Evolutionary conservation across 257 asterid genomes (phyloP), one percentile per base, ranked within the genome.

Genomic region (Pogostemon cablin): DNA sequence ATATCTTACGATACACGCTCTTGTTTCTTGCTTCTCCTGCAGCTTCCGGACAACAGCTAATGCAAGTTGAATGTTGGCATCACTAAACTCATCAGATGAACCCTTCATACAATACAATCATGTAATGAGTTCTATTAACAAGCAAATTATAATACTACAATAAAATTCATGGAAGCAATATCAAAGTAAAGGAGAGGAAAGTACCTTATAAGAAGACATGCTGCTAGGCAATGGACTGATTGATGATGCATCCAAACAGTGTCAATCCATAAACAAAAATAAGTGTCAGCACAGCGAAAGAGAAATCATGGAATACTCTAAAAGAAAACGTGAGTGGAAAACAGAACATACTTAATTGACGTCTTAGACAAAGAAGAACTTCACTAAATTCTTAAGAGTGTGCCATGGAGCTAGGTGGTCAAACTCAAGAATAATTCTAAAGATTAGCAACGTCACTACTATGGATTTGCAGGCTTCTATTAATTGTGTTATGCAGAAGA

Each of bases 61-160:
- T 10, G 77, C 92, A 74, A 93, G 96, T 81, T 93, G 98, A 77
- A 93, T 88, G 83, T 93, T 93, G 84, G 99, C 99, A 81, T 91
- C 99, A 65, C 90, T 89, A 78, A 78, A 93, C 25, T 89, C 98
- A 72, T 93, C 99, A 12, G 98, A 93, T 17, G 98, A 93, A 53
- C 99, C 99, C 99, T 93, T 76, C 86, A 81, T 72, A 78, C 46
- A 46, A 56, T 58, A 61, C 77, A 52, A 74, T 66, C 44, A 57
- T 9, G 40, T 20, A 69, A 68, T 60, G 67, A 66, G 34, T 67
- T 47, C n/a, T 46, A 68, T 17, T 50, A 35, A 43, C 62, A 58
- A 75, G 9, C 44, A 72, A 60, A 46, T 35, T 5, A 43, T 25
- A 44, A 46, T 66, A 67, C 32, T 15, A 58, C 32, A 25, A 25